Base-by-base conservation (phyloP, 345 rosid genomes). In the Syzygium oleosum region DNA sequence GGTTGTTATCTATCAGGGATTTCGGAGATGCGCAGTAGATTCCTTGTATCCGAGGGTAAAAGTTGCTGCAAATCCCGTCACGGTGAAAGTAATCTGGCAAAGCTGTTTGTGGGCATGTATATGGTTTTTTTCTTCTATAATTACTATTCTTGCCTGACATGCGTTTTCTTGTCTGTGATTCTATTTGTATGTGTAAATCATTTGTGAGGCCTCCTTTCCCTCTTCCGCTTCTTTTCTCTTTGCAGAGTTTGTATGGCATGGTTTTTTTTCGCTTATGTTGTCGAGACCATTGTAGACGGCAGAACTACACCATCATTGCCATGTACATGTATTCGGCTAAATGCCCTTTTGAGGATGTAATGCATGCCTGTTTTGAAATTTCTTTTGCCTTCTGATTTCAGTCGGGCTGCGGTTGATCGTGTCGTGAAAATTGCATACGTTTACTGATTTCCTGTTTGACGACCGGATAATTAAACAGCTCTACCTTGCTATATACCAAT, bases 1-100 rank as follows among this genome's bases (percentile, higher is more conserved):
- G 96, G 93, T 94, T 96, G 83, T 90, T 98, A 86, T 96, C 93
- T 86, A 78, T 91, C 86, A 90, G 94, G 88, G 91, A 88, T 87
- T 83, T 25, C 11, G 88, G 90, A 59, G 91, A 89, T 85, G 86
- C 88, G 85, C 65, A 85, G 65, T 92, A 92, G 90, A 88, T 86
- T 84, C 85, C 51, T 84, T 23, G 11, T 84, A 86, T 84, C 87
- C 59, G 84, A 85, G 65, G 61, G 65, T 51, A 19, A 38, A 73
- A 73, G 49, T 85, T 34, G 65, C 86, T 29, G 43, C 63, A 54
- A 54, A 29, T 54, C 58, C 21, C 19, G 1, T 85, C 61, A 41
- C 25, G 5, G 52, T 9, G 46, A 46, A 78, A 21, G 68, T 84
- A 43, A 52, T 46, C 84, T 59, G 51, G 77, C 25, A 6, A 38